A percentile compares a stretch with the other conserved stretches of the same genome.
These are phyloP conservation scores for Firmiana major DNA, from an alignment of 345 rosid species.

Conservation along the genomic window DNA sequence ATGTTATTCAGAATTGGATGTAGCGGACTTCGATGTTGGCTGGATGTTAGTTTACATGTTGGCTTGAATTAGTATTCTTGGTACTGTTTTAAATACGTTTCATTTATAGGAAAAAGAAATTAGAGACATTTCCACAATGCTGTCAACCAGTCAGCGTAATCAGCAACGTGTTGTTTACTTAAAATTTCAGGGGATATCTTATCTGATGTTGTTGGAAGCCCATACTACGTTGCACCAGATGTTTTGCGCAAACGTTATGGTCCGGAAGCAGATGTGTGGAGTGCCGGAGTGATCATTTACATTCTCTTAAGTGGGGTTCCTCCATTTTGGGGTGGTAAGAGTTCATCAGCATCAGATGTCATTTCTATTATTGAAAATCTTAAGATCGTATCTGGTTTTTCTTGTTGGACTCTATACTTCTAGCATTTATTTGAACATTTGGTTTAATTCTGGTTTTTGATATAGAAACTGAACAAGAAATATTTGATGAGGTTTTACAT, in stretches of 20 bases:
- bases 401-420: too few species aligned
- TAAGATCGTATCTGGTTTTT: too few species aligned
- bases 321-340: constrained; percentile 94
- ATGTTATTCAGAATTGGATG: not conserved
- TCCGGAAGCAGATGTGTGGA: constrained; percentile 90
- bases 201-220: constrained; percentile 86
- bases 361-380: not conserved
- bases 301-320: constrained; percentile 80
- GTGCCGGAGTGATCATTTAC: constrained; percentile 87
- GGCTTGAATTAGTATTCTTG: not conserved
- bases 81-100: not conserved
- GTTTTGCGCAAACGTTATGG: constrained; percentile 63
- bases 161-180: constrained; percentile 11
- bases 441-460: not conserved
- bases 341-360: not conserved
- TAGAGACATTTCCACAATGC: not conserved
- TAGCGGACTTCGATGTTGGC: not conserved
- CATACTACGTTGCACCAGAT: constrained; percentile 91
- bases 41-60: not conserved
- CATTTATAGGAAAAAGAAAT: not conserved
- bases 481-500: constrained; percentile 70
- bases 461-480: constrained; percentile 73
- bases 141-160: not conserved
- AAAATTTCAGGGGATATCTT: constrained; percentile 57
- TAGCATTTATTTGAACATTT: too few species aligned